Conservation (phyloP, 768 basidiomycete genomes). For the Dioszegia crocea region DNA sequence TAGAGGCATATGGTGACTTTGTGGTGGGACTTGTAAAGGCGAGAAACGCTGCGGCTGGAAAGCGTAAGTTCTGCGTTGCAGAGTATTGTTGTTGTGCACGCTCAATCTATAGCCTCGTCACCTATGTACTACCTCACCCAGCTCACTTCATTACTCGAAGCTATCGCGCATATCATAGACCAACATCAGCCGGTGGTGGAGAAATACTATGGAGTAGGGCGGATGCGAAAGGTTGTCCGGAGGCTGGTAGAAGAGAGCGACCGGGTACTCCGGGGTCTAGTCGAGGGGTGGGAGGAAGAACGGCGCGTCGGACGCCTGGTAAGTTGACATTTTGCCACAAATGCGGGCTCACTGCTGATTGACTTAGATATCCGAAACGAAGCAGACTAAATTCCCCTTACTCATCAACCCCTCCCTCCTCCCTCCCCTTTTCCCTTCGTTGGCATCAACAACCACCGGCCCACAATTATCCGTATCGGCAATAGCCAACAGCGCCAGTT, state of each 20-base stretch:
- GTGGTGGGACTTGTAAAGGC: slow-evolving; percentile 84
- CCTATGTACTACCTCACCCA: slow-evolving; percentile 85
- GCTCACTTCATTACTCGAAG: slow-evolving; percentile 88
- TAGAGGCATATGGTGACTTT: slow-evolving; percentile 87
- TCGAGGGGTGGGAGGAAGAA: slow-evolving; percentile 89
- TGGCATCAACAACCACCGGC: slow-evolving; percentile 20
- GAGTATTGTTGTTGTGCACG: slow-evolving; percentile 10
- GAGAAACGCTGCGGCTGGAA: slow-evolving; percentile 59
- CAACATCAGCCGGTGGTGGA: slow-evolving; percentile 97
- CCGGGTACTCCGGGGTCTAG: slow-evolving; percentile 66
- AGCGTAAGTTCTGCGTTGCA: slow-evolving; percentile 58
- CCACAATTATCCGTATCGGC: slow-evolving; percentile 28
- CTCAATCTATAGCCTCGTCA: slow-evolving; percentile 65
- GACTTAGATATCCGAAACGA: slow-evolving; percentile 49
- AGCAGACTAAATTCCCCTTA: slow-evolving; percentile 41
- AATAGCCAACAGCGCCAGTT: slow-evolving; percentile 31
- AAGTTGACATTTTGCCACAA: slow-evolving; percentile 8
- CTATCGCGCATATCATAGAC: slow-evolving; percentile 89
- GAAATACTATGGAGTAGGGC: slow-evolving; percentile 89
- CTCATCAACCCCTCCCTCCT: slow-evolving; percentile 36
- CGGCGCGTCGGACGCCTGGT: slow-evolving; percentile 64
- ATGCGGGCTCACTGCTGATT: background rate
- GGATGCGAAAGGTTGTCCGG: slow-evolving; percentile 72
- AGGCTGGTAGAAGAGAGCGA: slow-evolving; percentile 81
- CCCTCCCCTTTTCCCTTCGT: slow-evolving; percentile 35